Evolutionary conservation across 805 yeast species (phyloP), one percentile per base, ranked within the genome.

Genomic region (Sugiyamaella americana): DNA sequence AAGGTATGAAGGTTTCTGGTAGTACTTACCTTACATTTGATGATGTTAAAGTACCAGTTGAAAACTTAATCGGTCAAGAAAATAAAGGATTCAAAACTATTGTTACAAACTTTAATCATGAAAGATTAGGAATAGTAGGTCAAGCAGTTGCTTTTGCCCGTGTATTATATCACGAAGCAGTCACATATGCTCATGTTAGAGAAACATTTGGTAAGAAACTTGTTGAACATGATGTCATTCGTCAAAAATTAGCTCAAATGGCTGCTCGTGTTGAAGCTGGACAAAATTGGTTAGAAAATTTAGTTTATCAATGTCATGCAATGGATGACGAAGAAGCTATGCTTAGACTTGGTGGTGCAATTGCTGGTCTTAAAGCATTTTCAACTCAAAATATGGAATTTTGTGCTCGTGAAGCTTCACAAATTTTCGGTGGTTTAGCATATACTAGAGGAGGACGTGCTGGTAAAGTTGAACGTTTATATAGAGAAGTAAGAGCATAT

Each of bases 81-180:
- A 69, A 69, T 58, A 54, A 62, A 43, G 73, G 73, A 4, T 69
- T 69, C 63, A 64, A 64, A 59, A 67, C 61, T 37, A 64, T 69
- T 50, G 66, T 69, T 64, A 60, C 70, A 45, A 69, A 69, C 60
- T 69, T 69, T 58, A 69, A 69, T 59, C 73, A 69, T 53, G 73
- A 69, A 58, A 65, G 73, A 20, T 55, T 70, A 23, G 66, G 68
- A 16, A 62, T 69, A 48, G 60, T 68, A 46, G 60, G 60, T 43
- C 73, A 69, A 55, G 73, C 71, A 23, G 51, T 54, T 43, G 57
- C 73, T 32, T 56, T 66, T 50, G 57, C 71, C 5, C 62, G 73
- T 16, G 65, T 65, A 10, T 57, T 66, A 44, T 54, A 58, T 46
- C 69, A 68, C 52, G 74, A 68, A 51, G 56, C 71, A 43, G 46